phyloP scores from a whole-genome alignment of 495 filamentous ascomycete species.

The Tuber microsphaerosporum region DNA sequence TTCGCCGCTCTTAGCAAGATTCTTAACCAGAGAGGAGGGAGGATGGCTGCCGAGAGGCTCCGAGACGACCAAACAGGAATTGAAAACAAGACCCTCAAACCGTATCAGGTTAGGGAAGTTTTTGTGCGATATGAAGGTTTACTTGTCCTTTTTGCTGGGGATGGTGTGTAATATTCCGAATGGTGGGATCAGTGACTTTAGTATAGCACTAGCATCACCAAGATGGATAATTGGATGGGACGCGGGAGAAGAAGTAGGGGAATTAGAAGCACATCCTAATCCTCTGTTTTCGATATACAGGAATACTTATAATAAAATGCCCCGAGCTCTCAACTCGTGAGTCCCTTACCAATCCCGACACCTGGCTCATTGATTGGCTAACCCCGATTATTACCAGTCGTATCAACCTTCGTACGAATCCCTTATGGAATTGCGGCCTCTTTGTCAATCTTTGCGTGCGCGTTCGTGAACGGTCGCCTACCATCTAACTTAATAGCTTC shows the following conservation, averaged over 20 bases:
- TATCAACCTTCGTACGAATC: slow-evolving; percentile 51
- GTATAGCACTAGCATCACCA: slow-evolving; percentile 34
- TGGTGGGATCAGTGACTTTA: slow-evolving; percentile 56
- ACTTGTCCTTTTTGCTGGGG: slow-evolving; percentile 57
- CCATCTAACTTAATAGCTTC: slow-evolving; percentile 49
- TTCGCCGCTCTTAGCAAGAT: slow-evolving; percentile 56
- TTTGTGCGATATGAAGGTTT: slow-evolving; percentile 54
- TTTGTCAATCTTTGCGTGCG: slow-evolving; percentile 53
- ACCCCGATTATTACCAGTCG: slow-evolving; percentile 25
- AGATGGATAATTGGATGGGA: background rate
- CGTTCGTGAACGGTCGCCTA: slow-evolving; percentile 54
- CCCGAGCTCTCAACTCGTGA: slow-evolving; percentile 51
- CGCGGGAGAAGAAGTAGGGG: background rate
- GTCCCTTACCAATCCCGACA: slow-evolving; percentile 12
- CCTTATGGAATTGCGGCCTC: slow-evolving; percentile 55
- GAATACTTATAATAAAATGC: slow-evolving; percentile 54
- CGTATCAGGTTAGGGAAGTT: slow-evolving; percentile 54
- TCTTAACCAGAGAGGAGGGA: slow-evolving; percentile 52
- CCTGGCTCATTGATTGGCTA: background rate
- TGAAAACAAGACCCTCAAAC: slow-evolving; percentile 59
- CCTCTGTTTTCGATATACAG: slow-evolving; percentile 4
- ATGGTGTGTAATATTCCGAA: slow-evolving; percentile 52
- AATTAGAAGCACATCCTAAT: background rate
- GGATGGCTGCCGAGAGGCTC: slow-evolving; percentile 54
- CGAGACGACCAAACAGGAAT: slow-evolving; percentile 58